phyloP scores from a whole-genome alignment of 257 asterid genomes.

The Striga asiatica region DNA sequence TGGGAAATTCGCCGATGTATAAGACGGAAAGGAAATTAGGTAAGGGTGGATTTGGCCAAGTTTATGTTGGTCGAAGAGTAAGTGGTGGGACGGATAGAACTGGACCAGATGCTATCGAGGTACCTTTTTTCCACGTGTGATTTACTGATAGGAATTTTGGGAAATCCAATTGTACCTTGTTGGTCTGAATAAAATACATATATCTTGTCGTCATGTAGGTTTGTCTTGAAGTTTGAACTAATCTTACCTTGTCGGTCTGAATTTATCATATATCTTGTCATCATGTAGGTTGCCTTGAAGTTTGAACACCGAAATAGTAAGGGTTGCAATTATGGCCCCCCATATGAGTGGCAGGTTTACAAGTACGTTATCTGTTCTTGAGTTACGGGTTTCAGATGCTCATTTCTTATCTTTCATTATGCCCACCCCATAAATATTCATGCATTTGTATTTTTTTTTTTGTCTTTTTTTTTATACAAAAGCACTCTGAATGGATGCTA shows the following conservation, averaged over 20 bases:
- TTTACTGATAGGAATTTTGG: conserved; percentile 1
- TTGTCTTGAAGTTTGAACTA: conserved; percentile 75
- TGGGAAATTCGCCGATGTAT: conserved; percentile 84
- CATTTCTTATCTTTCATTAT: not conserved
- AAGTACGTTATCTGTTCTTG: conserved; percentile 41
- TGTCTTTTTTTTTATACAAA: conserved; percentile 14
- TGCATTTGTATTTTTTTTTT: conserved; percentile 10
- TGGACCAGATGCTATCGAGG: conserved; percentile 93
- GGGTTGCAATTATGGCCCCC: conserved; percentile 92
- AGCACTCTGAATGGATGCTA: conserved; percentile 55
- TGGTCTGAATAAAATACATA: not conserved
- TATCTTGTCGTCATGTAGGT: conserved; percentile 31
- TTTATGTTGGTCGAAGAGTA: conserved; percentile 76
- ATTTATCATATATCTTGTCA: not conserved
- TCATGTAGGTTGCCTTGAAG: conserved; percentile 68
- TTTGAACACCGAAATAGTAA: conserved; percentile 80
- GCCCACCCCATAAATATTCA: not conserved
- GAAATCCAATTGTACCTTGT: not conserved
- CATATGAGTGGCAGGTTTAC: conserved; percentile 93
- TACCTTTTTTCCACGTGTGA: conserved; percentile 19
- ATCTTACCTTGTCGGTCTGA: not conserved
- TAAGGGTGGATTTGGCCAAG: conserved; percentile 97
- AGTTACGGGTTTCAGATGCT: conserved; percentile 1
- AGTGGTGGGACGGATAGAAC: conserved; percentile 75
- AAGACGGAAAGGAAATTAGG: conserved; percentile 88